These are phyloP conservation scores for Simmondsia chinensis DNA, from an alignment of 148 eudicot species.

Conservation along the genomic window DNA sequence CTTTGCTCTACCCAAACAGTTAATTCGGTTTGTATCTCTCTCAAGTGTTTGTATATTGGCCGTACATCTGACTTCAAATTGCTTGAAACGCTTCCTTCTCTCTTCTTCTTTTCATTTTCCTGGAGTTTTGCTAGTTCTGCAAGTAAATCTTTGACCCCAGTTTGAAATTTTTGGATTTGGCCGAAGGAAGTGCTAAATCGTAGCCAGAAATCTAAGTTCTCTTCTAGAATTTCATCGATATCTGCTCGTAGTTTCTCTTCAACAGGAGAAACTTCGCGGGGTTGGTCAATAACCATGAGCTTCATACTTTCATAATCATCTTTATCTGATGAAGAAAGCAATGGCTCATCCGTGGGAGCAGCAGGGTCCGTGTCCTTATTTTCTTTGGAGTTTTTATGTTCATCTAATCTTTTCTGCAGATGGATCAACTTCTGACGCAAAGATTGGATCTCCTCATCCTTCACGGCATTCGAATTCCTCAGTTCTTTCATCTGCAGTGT, in stretches of 20 bases:
- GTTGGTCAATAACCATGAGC: slow-evolving; percentile 14
- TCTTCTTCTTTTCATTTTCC: slow-evolving; percentile 29
- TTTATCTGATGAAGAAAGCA: slow-evolving; percentile 21
- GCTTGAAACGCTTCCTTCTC: slow-evolving; percentile 22
- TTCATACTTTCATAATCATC: slow-evolving; percentile 31
- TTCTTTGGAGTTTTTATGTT: slow-evolving; percentile 15
- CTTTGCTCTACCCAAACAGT: slow-evolving; percentile 67
- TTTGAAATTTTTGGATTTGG: slow-evolving; percentile 69
- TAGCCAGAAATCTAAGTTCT: slow-evolving; percentile 81
- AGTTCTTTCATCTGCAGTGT: slow-evolving; percentile 39
- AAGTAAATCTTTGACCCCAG: slow-evolving; percentile 44
- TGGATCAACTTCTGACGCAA: slow-evolving; percentile 33
- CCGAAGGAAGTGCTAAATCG: slow-evolving; percentile 70
- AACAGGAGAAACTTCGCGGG: slow-evolving; percentile 28
- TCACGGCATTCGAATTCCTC: slow-evolving; percentile 31
- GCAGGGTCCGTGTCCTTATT: slow-evolving; percentile 10
- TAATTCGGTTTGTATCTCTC: slow-evolving; percentile 63
- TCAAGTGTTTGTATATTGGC: slow-evolving; percentile 65
- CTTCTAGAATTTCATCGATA: slow-evolving; percentile 69
- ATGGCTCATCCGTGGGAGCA: slow-evolving; percentile 6
- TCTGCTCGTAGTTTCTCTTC: slow-evolving; percentile 66
- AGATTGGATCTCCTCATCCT: slow-evolving; percentile 49
- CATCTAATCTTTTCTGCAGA: slow-evolving; percentile 25
- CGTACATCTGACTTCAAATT: slow-evolving; percentile 41
- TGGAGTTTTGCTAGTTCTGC: slow-evolving; percentile 42